phyloP scores from a whole-genome alignment of 2,329 filamentous ascomycete species.

The Stagonosporopsis rhizophila region DNA sequence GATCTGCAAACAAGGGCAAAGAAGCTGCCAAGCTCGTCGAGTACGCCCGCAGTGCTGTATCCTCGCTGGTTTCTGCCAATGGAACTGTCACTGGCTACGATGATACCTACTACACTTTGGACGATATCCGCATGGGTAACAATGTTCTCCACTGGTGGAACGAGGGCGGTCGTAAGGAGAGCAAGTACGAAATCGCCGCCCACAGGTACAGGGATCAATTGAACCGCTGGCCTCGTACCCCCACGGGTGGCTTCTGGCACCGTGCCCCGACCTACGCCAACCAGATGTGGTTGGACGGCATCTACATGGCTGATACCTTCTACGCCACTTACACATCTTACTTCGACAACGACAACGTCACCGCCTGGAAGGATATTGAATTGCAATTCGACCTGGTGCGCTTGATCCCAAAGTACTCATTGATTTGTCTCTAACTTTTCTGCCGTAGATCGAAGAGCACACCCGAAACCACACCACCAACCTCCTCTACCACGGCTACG shows the following conservation, averaged over 20 bases:
- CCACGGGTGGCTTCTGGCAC: slow-evolving; percentile 64
- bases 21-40: slow-evolving; percentile 53
- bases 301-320: slow-evolving; percentile 52
- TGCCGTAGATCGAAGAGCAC: slow-evolving; percentile 40
- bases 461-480: slow-evolving; percentile 43
- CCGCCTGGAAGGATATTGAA: slow-evolving; percentile 54
- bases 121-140: slow-evolving; percentile 61
- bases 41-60: slow-evolving; percentile 57
- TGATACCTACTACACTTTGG: slow-evolving; percentile 55
- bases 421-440: not conserved
- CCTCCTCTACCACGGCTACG: slow-evolving; percentile 47
- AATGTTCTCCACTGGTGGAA: slow-evolving; percentile 60
- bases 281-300: slow-evolving; percentile 67
- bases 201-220: slow-evolving; percentile 56
- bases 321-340: slow-evolving; percentile 50
- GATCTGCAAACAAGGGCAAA: slow-evolving; percentile 47
- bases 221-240: slow-evolving; percentile 58
- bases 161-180: slow-evolving; percentile 50
- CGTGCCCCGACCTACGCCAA: slow-evolving; percentile 56
- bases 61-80: slow-evolving; percentile 56
- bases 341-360: slow-evolving; percentile 48
- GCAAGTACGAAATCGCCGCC: slow-evolving; percentile 60
- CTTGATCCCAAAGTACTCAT: not conserved
- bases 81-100: slow-evolving; percentile 59
- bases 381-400: slow-evolving; percentile 42